A percentile compares a stretch with the other conserved stretches of the same genome.
Evolutionary conservation across 179 eudicot genomes (phyloP).

Genomic region (Drosera spatulata): DNA sequence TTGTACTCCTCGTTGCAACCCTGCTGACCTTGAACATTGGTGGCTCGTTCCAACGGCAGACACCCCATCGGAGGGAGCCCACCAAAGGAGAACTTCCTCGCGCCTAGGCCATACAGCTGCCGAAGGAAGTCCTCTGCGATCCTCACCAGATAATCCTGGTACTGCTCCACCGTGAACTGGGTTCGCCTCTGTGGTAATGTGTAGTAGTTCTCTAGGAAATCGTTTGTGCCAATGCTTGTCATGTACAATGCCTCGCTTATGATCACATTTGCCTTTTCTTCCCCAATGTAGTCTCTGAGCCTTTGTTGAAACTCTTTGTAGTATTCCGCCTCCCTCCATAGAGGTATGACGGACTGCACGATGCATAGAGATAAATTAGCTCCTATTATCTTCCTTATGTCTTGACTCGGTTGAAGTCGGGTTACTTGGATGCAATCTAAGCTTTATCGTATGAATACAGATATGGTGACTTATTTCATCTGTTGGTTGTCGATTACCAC

Average conservation of each 20-base stretch:
- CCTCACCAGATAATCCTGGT: slow-evolving; percentile 20
- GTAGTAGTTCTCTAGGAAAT: slow-evolving; percentile 46
- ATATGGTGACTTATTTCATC: too few relatives aligned
- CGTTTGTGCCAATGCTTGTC: slow-evolving; percentile 45
- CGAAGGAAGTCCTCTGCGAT: slow-evolving; percentile 23
- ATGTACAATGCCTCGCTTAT: slow-evolving; percentile 35
- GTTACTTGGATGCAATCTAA: too few relatives aligned
- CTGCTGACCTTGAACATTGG: slow-evolving; percentile 17
- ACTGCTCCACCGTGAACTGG: slow-evolving; percentile 22
- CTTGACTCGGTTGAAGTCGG: too few relatives aligned
- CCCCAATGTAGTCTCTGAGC: slow-evolving; percentile 24
- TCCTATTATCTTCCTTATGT: too few relatives aligned
- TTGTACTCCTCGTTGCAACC: slow-evolving; percentile 29
- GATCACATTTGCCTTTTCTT: slow-evolving; percentile 13
- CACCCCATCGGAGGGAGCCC: slow-evolving; percentile 61
- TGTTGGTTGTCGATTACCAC: too few relatives aligned
- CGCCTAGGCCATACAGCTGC: slow-evolving; percentile 26
- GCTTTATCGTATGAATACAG: too few relatives aligned
- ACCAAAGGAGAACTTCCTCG: slow-evolving; percentile 32
- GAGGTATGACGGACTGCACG: slow-evolving; percentile 34
- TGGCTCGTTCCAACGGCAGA: slow-evolving; percentile 36
- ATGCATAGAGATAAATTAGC: too few relatives aligned
- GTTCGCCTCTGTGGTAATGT: slow-evolving; percentile 9
- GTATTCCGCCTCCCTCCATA: slow-evolving; percentile 41
- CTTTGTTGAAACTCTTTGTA: slow-evolving; percentile 34